Evolutionary conservation across 1,284 basidiomycete species (phyloP).

Genomic region (Paramarasmius palmivorus): DNA sequence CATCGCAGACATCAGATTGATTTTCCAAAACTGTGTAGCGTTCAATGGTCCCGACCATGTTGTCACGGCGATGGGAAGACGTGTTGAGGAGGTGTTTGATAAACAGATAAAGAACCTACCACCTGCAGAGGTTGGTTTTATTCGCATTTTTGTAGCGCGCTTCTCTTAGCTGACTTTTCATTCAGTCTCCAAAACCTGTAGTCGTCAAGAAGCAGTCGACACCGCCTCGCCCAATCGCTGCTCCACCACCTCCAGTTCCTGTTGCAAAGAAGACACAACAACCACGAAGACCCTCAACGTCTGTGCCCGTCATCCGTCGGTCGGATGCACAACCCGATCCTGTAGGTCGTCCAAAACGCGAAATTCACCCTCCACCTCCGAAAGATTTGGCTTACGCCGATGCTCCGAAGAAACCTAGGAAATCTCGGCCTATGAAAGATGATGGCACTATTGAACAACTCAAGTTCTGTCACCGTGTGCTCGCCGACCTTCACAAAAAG

Average conservation of each 20-base stretch:
- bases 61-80: slow-evolving; percentile 78
- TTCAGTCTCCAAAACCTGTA: slow-evolving; percentile 42
- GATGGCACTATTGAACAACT: slow-evolving; percentile 84
- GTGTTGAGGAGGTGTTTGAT: slow-evolving; percentile 85
- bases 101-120: slow-evolving; percentile 86
- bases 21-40: slow-evolving; percentile 86
- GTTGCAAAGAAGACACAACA: slow-evolving; percentile 48
- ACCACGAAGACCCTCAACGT: slow-evolving; percentile 68
- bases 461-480: slow-evolving; percentile 76
- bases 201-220: slow-evolving; percentile 52
- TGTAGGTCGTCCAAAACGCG: slow-evolving; percentile 87
- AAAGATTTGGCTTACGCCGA: slow-evolving; percentile 89
- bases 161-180: slow-evolving; percentile 27
- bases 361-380: slow-evolving; percentile 93
- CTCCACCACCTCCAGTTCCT: slow-evolving; percentile 35
- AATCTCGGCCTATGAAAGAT: slow-evolving; percentile 61
- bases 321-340: slow-evolving; percentile 58
- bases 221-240: slow-evolving; percentile 40
- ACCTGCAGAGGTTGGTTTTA: slow-evolving; percentile 66
- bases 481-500: slow-evolving; percentile 81
- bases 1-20: slow-evolving; percentile 77
- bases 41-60: slow-evolving; percentile 94
- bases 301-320: slow-evolving; percentile 78
- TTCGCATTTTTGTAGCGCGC: slow-evolving; percentile 14
- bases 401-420: slow-evolving; percentile 68